These are phyloP conservation scores for Magnaporthales sp. DNA, from an alignment of 2,329 filamentous ascomycete genomes.

Conservation along the genomic window DNA sequence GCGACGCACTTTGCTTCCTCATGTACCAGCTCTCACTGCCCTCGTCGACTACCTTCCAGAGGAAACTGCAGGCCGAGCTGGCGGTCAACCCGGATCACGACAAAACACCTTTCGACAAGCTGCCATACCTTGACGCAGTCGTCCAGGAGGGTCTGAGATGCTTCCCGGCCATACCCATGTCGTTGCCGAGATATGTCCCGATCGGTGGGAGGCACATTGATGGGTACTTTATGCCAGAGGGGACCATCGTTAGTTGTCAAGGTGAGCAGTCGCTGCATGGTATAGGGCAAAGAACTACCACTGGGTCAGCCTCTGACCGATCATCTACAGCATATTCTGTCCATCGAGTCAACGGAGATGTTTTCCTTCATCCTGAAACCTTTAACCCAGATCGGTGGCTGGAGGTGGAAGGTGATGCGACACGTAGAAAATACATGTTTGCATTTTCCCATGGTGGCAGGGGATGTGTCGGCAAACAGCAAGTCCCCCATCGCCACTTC, in stretches of 20 bases:
- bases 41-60: slow-evolving; percentile 40
- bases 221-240: slow-evolving; percentile 41
- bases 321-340: slow-evolving; percentile 40
- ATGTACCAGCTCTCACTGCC: slow-evolving; percentile 64
- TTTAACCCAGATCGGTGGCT: slow-evolving; percentile 85
- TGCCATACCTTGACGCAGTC: slow-evolving; percentile 54
- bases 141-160: slow-evolving; percentile 53
- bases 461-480: slow-evolving; percentile 61
- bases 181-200: slow-evolving; percentile 52
- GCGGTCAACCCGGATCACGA: slow-evolving; percentile 21
- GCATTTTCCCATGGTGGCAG: slow-evolving; percentile 58
- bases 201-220: slow-evolving; percentile 44
- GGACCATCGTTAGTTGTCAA: slow-evolving; percentile 51
- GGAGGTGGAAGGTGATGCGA: slow-evolving; percentile 61
- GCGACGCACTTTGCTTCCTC: slow-evolving; percentile 60
- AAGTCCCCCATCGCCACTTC: slow-evolving; percentile 23
- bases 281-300: slow-evolving; percentile 40
- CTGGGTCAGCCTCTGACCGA: slow-evolving; percentile 48
- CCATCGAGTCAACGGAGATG: slow-evolving; percentile 49
- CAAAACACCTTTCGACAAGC: slow-evolving; percentile 32
- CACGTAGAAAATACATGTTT: slow-evolving; percentile 55
- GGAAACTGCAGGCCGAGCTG: slow-evolving; percentile 44
- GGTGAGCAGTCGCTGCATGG: neutral
- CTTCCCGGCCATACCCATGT: slow-evolving; percentile 59
- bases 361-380: slow-evolving; percentile 69